Evolutionary conservation across 2,329 filamentous ascomycete genomes (phyloP).

Genomic region (Cercospora sp.): DNA sequence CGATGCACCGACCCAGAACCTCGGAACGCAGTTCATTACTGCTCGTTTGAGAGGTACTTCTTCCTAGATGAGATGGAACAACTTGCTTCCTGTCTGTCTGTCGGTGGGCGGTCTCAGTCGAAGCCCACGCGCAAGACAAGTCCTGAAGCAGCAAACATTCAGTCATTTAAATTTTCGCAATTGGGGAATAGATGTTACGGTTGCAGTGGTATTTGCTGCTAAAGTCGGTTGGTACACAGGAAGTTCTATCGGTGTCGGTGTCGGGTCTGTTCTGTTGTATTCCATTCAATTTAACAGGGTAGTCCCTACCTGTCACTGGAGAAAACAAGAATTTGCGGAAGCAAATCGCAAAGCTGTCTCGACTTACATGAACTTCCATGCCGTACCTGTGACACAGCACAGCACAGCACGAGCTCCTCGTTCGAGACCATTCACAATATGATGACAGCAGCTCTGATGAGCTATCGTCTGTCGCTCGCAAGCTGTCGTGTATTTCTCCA

Average conservation of each 20-base stretch:
- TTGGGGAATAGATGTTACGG: not conserved
- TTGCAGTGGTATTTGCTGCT: not conserved
- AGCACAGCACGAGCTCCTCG: not conserved
- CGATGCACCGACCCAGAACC: constrained; percentile 35
- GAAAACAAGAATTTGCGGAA: not conserved
- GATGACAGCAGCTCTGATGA: too few species aligned
- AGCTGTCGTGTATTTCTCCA: not conserved
- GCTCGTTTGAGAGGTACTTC: constrained; percentile 21
- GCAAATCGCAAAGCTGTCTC: not conserved
- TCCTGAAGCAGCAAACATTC: not conserved
- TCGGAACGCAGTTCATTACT: constrained; percentile 36
- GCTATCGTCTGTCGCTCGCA: too few species aligned
- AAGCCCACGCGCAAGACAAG: not conserved
- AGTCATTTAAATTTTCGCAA: not conserved
- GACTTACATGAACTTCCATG: not conserved
- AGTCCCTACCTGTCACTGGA: not conserved
- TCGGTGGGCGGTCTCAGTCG: not conserved
- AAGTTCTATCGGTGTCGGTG: not conserved
- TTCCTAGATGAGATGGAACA: not conserved
- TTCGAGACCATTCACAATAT: too few species aligned
- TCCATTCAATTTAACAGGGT: not conserved
- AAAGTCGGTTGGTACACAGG: not conserved
- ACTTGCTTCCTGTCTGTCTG: too few species aligned
- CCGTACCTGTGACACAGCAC: not conserved
- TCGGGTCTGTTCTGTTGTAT: not conserved